phyloP scores from a whole-genome alignment of 2,329 filamentous ascomycete genomes.

The Ophiostoma sp. region DNA sequence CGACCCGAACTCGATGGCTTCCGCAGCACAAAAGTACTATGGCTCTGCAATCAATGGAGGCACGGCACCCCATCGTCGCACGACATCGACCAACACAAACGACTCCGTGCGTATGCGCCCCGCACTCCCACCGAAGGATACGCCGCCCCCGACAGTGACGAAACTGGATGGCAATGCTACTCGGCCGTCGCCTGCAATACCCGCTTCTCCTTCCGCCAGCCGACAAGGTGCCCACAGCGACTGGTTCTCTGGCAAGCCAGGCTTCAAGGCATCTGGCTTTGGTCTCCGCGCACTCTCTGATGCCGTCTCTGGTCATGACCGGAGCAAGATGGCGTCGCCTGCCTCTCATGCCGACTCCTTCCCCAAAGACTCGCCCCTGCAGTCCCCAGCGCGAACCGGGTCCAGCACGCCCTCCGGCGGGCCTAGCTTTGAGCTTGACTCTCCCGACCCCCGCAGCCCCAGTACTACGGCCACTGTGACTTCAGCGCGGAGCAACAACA shows the following conservation, averaged over 20 bases:
- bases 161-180: constrained; percentile 46
- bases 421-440: constrained; percentile 73
- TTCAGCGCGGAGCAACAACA: constrained; percentile 41
- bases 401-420: constrained; percentile 63
- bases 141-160: constrained; percentile 52
- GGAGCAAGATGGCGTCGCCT: constrained; percentile 47
- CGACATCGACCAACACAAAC: constrained; percentile 55
- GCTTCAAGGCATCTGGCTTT: constrained; percentile 48
- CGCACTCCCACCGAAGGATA: constrained; percentile 49
- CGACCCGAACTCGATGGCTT: constrained; percentile 51
- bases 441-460: constrained; percentile 58
- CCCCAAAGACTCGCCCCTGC: constrained; percentile 47
- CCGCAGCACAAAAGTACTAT: constrained; percentile 67
- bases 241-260: constrained; percentile 51
- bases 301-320: constrained; percentile 51
- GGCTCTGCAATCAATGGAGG: constrained; percentile 40
- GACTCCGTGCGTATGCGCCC: constrained; percentile 45
- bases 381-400: constrained; percentile 68
- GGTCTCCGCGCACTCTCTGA: constrained; percentile 86
- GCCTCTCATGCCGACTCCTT: constrained; percentile 47
- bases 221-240: constrained; percentile 46
- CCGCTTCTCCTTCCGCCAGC: constrained; percentile 34
- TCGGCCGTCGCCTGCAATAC: constrained; percentile 38
- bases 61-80: constrained; percentile 48
- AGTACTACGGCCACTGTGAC: constrained; percentile 44